Evolutionary conservation across 495 filamentous ascomycete genomes (phyloP), one percentile per base, ranked within the genome.

Genomic region (Hyaloscypha finlandica): DNA sequence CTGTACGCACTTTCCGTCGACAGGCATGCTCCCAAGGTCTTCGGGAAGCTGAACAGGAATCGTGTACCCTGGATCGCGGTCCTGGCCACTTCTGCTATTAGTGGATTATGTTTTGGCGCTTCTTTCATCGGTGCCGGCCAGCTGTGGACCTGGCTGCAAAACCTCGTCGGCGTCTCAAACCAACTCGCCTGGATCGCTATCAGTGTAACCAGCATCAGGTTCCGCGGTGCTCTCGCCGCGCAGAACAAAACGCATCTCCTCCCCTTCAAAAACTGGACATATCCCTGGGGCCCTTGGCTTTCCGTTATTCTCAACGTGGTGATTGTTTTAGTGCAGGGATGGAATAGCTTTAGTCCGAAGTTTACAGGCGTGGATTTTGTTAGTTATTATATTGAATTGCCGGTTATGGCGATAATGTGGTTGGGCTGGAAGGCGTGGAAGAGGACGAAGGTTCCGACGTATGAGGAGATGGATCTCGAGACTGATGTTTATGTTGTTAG

Each of bases 131-230:
- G 86, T 0, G 85, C 86, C 0, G 85, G 86, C 8, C 66, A 67
- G 35, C 58, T 74, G 8, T 72, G 70, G 72, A 66, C 52, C 25
- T 68, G 63, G 59, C 54, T 67, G 14, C 70, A 80, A 72, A 76
- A 76, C 57, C 81, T 89, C 61, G 86, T 88, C 52, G 86, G 85
- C 14, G 86, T 89, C 14, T 87, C 85, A 0, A 89, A 88, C 68
- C 86, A 88, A 73, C 74, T 89, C 6, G 84, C 83, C 42, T 89
- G 86, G 86, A 80, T 85, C 66, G 79, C 80, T 61, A 89, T 89
- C 64, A 78, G 83, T 25, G 73, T 88, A 53, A 82, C 85, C 5
- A 87, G 84, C 4, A 75, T 89, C 45, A 83, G 86, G 35, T 89
- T 89, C 77, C 83, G 86, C 29, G 71, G 78, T 16, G 86, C 78